Evolutionary conservation across 257 asterid genomes (phyloP), one percentile per base, ranked within the genome.

Genomic region (Paraleonurus japonicus): DNA sequence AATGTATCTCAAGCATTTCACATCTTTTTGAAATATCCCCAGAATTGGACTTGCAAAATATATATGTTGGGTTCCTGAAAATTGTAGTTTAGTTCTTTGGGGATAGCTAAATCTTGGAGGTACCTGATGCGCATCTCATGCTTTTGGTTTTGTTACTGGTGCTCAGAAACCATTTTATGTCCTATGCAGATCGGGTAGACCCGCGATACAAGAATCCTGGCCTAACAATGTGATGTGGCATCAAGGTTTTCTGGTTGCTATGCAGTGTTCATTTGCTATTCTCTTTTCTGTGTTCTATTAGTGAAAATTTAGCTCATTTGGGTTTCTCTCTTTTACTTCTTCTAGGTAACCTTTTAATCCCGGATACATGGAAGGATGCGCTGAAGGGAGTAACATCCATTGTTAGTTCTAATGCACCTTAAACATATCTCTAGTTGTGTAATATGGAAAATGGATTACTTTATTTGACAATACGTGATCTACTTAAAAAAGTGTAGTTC

Each of bases 371-470:
- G 97, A 90, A 90, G 88, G 95, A 90, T 79, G 95, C 85, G 16
- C 85, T 93, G 81, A 85, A 90, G 76, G 98, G 97, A 83, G 97
- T 90, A 58, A 90, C 96, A 60, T 89, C 98, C 74, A 74, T 93
- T 74, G 98, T 93, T 85, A 50, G 98, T 86, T 74, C 71, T 63
- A 39, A 74, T 58, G 70, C 5, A 45, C 75, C 75, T 77, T 65
- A 4, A 26, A 57, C 45, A 58, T 20, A 53, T 47, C 32, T 27
- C 17, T 51, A 69, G 32, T 41, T 51, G 32, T 39, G 50, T 39
- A 24, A 27, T 76, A 45, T 57, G 1, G 1, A 61, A 51, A 10
- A 10, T 43, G 10, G 57, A 13, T 22, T 51, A 13, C 53, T 53
- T 54, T 7, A 60, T 13, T 33, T 35, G 16, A 35, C 26, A 35